Evolutionary conservation across 805 yeast genomes (phyloP).

Genomic region (Pichia gijzeniarum): DNA sequence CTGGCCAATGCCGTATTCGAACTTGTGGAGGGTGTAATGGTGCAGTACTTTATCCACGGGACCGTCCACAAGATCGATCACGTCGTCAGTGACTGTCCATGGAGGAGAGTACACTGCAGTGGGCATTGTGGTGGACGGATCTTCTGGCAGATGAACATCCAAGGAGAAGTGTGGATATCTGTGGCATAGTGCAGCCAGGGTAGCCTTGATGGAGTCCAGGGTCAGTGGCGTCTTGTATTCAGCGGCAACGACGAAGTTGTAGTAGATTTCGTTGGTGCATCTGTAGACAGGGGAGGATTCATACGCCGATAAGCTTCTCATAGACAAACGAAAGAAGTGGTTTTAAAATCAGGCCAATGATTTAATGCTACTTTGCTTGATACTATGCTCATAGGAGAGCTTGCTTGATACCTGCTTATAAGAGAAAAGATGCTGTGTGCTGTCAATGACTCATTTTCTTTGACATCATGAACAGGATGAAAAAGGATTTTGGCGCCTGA

Average conservation of each 20-base stretch:
- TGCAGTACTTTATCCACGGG: background rate
- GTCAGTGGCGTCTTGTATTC: background rate
- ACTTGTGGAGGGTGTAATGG: conserved; percentile 6
- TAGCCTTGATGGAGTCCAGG: background rate
- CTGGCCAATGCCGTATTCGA: background rate
- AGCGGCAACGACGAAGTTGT: conserved; percentile 9
- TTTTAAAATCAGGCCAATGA: too few relatives aligned
- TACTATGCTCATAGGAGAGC: too few relatives aligned
- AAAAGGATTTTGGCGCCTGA: too few relatives aligned
- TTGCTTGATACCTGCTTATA: too few relatives aligned
- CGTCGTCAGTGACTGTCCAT: background rate
- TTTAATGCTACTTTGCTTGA: too few relatives aligned
- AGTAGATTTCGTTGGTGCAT: conserved; percentile 4
- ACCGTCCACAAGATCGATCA: background rate
- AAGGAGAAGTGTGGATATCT: conserved; percentile 12
- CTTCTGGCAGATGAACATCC: conserved; percentile 1
- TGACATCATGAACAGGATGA: too few relatives aligned
- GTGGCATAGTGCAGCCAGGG: conserved; percentile 2
- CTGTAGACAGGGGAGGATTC: conserved; percentile 5
- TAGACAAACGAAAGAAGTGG: too few relatives aligned
- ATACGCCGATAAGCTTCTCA: conserved; percentile 8
- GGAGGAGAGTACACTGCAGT: background rate
- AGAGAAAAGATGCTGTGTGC: too few relatives aligned
- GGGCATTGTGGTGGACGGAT: background rate
- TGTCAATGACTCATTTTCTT: too few relatives aligned